Evolutionary conservation across 129 eudicot genomes (phyloP), one percentile per base, ranked within the genome.

Genomic region (Solidago caesia): DNA sequence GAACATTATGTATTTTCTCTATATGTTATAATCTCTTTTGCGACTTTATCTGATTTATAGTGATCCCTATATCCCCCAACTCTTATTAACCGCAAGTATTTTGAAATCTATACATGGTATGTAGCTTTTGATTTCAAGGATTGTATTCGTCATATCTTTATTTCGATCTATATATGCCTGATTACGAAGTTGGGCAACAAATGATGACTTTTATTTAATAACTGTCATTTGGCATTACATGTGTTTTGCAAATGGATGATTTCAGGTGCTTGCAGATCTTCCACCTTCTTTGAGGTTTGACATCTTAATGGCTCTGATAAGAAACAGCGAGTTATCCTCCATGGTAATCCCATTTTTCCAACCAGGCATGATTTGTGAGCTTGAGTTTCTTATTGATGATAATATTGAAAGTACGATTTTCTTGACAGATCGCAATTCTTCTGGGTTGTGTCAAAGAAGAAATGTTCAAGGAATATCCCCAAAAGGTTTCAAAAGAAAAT

Each of bases 261-360:
- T n/a, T 47, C 82, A 95, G 99, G 91, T 91, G 71, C 94, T 91
- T 72, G 82, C 86, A 46, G 99, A 95, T 82, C 71, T 83, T 74
- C 96, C 97, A 39, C 42, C 84, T 71, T 79, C 85, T 67, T 43
- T 75, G 69, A 84, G 99, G 33, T 83, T 89, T 72, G 99, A 89
- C 78, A 82, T 88, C 71, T 69, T 95, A 82, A 80, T 49, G 69
- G 88, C 89, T 72, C 79, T 89, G 81, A 78, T 87, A 74, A 87
- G 69, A 83, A 87, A 87, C 70, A 80, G 87, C 73, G 91, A 84
- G 64, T 84, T 90, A 46, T 81, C 99, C 68, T 89, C 99, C 70
- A 95, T 95, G 99, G 99, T 95, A 81, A 83, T 81, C 76, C 16
- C 56, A 72, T 27, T 63, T 46, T 48, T 4, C 52, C 56, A 64